Base-by-base conservation (phyloP, 2,329 filamentous ascomycete genomes). In the Zalaria sp. region DNA sequence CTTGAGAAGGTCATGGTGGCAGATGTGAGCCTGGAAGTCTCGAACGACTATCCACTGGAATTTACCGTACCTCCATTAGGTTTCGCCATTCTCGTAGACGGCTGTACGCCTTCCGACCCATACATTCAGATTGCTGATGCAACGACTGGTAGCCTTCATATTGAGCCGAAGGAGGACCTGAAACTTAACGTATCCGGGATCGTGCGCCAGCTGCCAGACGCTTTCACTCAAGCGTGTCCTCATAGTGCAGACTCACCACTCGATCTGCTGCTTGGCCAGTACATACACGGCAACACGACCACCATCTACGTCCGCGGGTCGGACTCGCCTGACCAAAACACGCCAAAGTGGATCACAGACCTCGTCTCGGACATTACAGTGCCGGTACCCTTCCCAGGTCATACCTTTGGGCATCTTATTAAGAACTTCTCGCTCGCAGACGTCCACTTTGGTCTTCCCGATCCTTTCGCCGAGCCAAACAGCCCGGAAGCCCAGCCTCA, bases 351-450 rank as follows among this genome's bases (percentile, higher is more conserved):
- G 91, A 73, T 95, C 38, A 73, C 75, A 9, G 77, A 88, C 40
- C 71, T 98, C 25, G 66, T 96, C 32, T 78, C 79, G 37, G 86
- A 83, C 50, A 75, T 96, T 40, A 88, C 81, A 0, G 71, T 96
- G 1, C 87, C 88, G 3, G 67, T 96, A 5, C 82, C 86, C 4
- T 83, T 96, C 47, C 84, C 86, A 0, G 86, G 86, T 4, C 77
- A 79, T 44, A 79, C 79, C 0, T 80, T 95, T 52, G 86, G 87
- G 49, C 79, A 83, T 49, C 65, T 94, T 10, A 82, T 98, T 56
- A 81, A 80, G 51, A 89, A 91, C 51, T 95, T 96, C 57, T 83
- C 86, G 25, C 66, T 96, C 49, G 77, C 79, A 2, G 75, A 95
- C 55, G 85, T 93, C 34, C 78, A 93, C 53, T 94, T 98, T 59